phyloP scores from a whole-genome alignment of 1,284 basidiomycete species.

The Neotropicomus parvogracilis region DNA sequence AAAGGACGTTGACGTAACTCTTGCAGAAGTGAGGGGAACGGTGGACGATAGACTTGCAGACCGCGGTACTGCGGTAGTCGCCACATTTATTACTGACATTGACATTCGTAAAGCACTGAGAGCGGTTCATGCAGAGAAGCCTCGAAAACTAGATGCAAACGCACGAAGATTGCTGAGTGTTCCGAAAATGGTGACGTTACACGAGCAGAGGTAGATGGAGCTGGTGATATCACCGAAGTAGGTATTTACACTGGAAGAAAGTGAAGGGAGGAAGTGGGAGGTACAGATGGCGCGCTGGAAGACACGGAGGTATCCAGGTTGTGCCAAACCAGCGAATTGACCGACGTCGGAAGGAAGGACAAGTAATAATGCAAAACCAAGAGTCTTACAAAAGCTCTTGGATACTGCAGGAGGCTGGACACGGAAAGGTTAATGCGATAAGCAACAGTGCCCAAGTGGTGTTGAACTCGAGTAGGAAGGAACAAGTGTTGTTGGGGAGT shows the following conservation, averaged over 20 bases:
- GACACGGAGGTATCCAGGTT: constrained; percentile 2
- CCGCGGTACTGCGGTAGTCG: constrained; percentile 3
- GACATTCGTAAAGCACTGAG: constrained; percentile 14
- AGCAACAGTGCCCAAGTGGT: background rate
- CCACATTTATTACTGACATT: constrained; percentile 15
- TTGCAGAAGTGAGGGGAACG: constrained; percentile 5
- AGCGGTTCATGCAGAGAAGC: constrained; percentile 14
- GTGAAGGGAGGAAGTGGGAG: background rate
- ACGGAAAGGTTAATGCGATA: constrained; percentile 4
- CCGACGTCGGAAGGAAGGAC: constrained; percentile 3
- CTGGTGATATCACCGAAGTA: constrained; percentile 7
- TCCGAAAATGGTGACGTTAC: constrained; percentile 9
- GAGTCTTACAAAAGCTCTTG: constrained; percentile 4
- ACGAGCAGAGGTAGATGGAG: constrained; percentile 4
- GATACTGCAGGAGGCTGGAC: background rate
- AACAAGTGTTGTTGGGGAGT: background rate
- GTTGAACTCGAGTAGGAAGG: background rate
- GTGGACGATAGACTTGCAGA: constrained; percentile 10
- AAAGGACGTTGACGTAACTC: constrained; percentile 11
- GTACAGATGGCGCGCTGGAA: constrained; percentile 3
- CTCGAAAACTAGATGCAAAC: constrained; percentile 14
- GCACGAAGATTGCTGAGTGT: constrained; percentile 22
- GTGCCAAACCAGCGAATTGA: constrained; percentile 9
- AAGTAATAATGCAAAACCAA: constrained; percentile 1
- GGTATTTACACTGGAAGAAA: constrained; percentile 7